Conservation (phyloP, 108 stramenopile species). For the Aurantiochytrium sp. region DNA sequence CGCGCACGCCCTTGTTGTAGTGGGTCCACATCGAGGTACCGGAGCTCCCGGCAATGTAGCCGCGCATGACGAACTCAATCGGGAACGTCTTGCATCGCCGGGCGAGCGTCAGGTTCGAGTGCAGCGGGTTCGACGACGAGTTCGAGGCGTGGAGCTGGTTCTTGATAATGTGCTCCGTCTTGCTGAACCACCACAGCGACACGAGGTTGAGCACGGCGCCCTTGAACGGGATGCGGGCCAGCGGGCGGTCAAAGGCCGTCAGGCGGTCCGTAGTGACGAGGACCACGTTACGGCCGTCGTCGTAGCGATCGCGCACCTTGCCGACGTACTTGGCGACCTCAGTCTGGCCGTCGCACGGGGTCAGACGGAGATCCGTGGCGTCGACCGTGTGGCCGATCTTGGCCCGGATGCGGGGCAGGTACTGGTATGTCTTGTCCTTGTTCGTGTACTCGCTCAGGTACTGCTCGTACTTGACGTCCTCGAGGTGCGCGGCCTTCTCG, state of each 20-base stretch:
- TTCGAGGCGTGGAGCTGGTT: slow-evolving; percentile 85
- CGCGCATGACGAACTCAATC: slow-evolving; percentile 89
- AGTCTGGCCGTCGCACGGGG: background rate
- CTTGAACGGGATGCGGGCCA: slow-evolving; percentile 91
- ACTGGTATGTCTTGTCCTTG: slow-evolving; percentile 21
- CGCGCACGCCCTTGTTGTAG: slow-evolving; percentile 82
- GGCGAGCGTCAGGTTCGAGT: slow-evolving; percentile 86
- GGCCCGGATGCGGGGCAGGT: slow-evolving; percentile 7
- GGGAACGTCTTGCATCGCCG: slow-evolving; percentile 89
- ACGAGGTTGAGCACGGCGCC: slow-evolving; percentile 90
- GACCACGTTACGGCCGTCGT: slow-evolving; percentile 56
- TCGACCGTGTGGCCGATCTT: background rate
- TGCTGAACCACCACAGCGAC: slow-evolving; percentile 89
- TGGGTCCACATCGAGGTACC: slow-evolving; percentile 97
- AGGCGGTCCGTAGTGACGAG: slow-evolving; percentile 95
- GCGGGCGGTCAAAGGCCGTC: slow-evolving; percentile 91
- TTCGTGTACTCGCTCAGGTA: slow-evolving; percentile 40
- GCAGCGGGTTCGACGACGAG: slow-evolving; percentile 27
- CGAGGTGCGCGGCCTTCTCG: slow-evolving; percentile 50
- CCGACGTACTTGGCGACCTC: slow-evolving; percentile 27
- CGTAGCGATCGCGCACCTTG: slow-evolving; percentile 59
- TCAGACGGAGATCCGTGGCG: background rate
- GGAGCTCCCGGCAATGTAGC: slow-evolving; percentile 59
- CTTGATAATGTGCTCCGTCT: slow-evolving; percentile 77
- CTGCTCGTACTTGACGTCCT: slow-evolving; percentile 44